Evolutionary conservation across 2,329 filamentous ascomycete species (phyloP).

Genomic region (Dactylellina leptospora): DNA sequence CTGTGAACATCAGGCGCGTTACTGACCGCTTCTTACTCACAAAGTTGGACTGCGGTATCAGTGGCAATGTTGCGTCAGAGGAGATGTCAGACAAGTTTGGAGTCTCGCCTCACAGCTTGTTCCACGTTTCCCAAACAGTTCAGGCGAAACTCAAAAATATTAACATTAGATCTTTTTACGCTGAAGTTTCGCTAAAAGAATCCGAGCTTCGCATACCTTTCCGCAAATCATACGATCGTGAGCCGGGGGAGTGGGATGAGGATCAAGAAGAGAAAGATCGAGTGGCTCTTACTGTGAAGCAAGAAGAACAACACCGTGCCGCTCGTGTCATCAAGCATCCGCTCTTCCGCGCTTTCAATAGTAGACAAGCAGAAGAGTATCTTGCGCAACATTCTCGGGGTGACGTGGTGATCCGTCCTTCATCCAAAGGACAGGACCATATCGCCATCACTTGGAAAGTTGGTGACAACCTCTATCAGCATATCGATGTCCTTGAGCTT

Average conservation of each 20-base stretch:
- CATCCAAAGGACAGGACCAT: conserved; percentile 93
- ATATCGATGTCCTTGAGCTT: conserved; percentile 95
- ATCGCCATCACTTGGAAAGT: conserved; percentile 98
- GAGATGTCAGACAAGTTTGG: conserved; percentile 79
- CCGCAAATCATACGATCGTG: conserved; percentile 74
- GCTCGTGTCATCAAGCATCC: conserved; percentile 98
- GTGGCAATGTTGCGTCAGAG: conserved; percentile 82
- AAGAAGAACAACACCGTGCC: conserved; percentile 81
- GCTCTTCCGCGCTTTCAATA: conserved; percentile 91
- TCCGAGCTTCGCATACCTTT: conserved; percentile 79
- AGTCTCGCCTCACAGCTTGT: conserved; percentile 67
- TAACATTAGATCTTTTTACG: conserved; percentile 83
- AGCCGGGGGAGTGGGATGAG: conserved; percentile 86
- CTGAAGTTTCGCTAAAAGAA: conserved; percentile 84
- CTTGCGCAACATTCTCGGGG: conserved; percentile 84
- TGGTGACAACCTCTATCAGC: conserved; percentile 92
- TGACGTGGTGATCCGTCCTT: conserved; percentile 93
- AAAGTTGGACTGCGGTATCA: conserved; percentile 91
- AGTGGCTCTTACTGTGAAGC: conserved; percentile 84
- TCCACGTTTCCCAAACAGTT: conserved; percentile 81
- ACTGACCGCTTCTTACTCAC: conserved; percentile 93
- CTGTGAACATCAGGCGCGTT: conserved; percentile 85
- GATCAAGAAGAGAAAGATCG: conserved; percentile 80
- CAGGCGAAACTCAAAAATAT: conserved; percentile 88
- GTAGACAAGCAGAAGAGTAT: conserved; percentile 90